Evolutionary conservation across 176 grass and related monocot genomes (phyloP).

Genomic region (Elaeis guineensis): DNA sequence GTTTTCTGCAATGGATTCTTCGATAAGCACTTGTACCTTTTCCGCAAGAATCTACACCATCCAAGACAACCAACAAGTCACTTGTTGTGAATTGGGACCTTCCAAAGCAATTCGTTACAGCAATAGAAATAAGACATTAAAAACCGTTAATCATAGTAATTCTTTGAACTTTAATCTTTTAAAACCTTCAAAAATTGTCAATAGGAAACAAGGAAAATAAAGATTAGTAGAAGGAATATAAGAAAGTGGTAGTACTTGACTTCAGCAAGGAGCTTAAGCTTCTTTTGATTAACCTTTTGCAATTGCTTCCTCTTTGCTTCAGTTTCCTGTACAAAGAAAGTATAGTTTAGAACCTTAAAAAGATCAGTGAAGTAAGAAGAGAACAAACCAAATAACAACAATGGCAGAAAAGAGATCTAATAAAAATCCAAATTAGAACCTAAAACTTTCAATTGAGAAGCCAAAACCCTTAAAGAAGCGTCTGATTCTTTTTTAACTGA

Average conservation of each 20-base stretch:
- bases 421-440: no score
- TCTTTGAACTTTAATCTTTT: no score
- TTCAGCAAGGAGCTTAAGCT: constrained; percentile 9
- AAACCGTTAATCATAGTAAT: no score
- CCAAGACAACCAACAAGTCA: no score
- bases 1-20: constrained; percentile 2
- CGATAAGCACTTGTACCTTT: constrained; percentile 1
- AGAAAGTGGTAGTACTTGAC: constrained; percentile 4
- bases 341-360: neutral
- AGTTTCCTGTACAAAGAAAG: constrained; percentile 1
- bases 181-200: neutral
- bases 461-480: no score
- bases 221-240: neutral
- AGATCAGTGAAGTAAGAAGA: neutral
- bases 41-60: neutral
- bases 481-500: no score
- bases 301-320: constrained; percentile 5
- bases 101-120: no score
- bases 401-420: no score
- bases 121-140: no score
- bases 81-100: no score
- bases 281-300: constrained; percentile 5
- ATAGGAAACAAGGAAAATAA: neutral
- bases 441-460: no score
- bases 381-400: no score